Conservation (phyloP, 208 protist genomes). For the Naegleria gruberi region DNA sequence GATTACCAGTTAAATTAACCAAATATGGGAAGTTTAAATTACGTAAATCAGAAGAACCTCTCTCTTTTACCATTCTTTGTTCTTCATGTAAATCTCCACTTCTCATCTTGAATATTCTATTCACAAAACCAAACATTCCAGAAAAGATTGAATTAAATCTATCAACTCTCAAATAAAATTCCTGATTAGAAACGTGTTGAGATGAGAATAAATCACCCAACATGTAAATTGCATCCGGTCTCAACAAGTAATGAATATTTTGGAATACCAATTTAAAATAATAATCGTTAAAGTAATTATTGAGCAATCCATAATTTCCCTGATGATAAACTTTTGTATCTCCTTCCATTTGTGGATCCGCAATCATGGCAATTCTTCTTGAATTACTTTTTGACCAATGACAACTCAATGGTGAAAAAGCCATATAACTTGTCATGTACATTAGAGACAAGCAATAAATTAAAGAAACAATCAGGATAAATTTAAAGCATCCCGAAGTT, state of each 20-base stretch:
- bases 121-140: background rate
- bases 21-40: background rate
- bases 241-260: background rate
- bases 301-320: background rate
- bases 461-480: background rate
- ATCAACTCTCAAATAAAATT: background rate
- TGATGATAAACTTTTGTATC: background rate
- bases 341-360: slow-evolving; percentile 18
- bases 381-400: background rate
- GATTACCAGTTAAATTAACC: slow-evolving; percentile 2
- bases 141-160: background rate
- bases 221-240: background rate
- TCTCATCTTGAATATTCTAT: background rate
- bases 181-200: background rate
- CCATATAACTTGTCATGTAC: background rate
- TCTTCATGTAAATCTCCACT: background rate
- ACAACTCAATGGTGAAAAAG: background rate
- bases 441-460: background rate
- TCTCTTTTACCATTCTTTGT: background rate
- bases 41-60: background rate
- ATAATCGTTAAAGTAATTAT: slow-evolving; percentile 15
- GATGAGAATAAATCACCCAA: background rate
- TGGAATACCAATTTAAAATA: background rate
- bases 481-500: background rate
- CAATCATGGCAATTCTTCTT: background rate